Base-by-base conservation (phyloP, 371 early-diverging fungal species). In the Mucor saturninus region DNA sequence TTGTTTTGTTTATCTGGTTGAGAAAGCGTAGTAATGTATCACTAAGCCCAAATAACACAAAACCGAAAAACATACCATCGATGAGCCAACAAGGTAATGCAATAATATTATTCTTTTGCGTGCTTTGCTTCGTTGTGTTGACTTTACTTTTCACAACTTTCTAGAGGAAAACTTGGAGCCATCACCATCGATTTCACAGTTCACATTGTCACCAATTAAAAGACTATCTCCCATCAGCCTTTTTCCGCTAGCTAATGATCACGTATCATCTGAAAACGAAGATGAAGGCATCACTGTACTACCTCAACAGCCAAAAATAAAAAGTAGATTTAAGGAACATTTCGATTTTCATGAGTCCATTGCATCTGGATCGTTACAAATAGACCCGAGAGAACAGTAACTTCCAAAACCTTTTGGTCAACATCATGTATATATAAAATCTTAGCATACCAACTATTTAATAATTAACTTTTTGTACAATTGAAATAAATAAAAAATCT, bases 321-420 rank as follows among this genome's bases (percentile, higher is more conserved):
- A 31, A 31, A 64, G 64, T 45, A 13, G 64, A 4, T 64, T 64
- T 53, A 51, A 30, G 10, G 64, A 64, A 26, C 58, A 53, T 30
- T 64, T 64, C 45, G 52, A 64, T 38, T 51, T 32, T 29, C 15
- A 61, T 45, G 35, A 35, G 4, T 35, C 35, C 35, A 35, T 35
- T 35, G 35, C 35, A 35, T 35, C 35, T 35, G 35, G 8, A 35
- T 35, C 35, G 35, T 35, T 35, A 35, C 35, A 35, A 8, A 4
- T 6, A 35, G 35, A 35, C 1, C 21, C 21, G 21, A 21, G 21
- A 21, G 21, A 21, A 21, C 35, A 35, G 35, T 35, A 35, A 35
- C 35, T 35, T 21, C 21, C 21, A 35, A 35, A 35, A 35, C 6
- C 35, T 6, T 21, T 21, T 21, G 21, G 21, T 21, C 21, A 21